Conservation (phyloP, 2,329 filamentous ascomycete genomes). For the Bretziella fagacearum region DNA sequence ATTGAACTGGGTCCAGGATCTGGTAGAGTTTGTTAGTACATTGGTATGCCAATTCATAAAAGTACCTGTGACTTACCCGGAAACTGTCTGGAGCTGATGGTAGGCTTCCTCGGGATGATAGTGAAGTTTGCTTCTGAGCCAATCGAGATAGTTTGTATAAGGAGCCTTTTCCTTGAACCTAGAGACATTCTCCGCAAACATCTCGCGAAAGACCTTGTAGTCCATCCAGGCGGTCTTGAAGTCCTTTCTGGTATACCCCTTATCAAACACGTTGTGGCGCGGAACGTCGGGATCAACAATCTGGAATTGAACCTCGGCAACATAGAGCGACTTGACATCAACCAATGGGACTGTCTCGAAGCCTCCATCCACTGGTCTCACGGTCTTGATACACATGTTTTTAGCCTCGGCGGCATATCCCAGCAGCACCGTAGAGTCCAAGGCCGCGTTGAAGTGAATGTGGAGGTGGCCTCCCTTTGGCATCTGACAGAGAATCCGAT, state of each 20-base stretch:
- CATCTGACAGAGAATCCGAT: constrained; percentile 37
- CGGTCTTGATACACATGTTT: constrained; percentile 53
- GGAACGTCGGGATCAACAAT: constrained; percentile 25
- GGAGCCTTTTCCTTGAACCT: not conserved
- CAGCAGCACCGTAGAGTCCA: constrained; percentile 43
- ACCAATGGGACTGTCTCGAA: constrained; percentile 27
- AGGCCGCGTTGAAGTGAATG: constrained; percentile 62
- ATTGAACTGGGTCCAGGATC: constrained; percentile 48
- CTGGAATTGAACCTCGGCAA: constrained; percentile 46
- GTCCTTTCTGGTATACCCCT: constrained; percentile 23
- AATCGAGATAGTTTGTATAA: constrained; percentile 20
- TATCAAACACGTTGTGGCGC: constrained; percentile 29
- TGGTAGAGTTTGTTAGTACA: constrained; percentile 18
- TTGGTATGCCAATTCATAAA: constrained; percentile 5
- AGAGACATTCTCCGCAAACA: not conserved
- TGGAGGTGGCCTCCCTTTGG: constrained; percentile 61
- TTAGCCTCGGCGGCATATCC: constrained; percentile 35
- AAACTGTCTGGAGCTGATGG: constrained; percentile 29
- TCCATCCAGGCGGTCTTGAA: constrained; percentile 5
- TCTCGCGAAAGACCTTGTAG: not conserved
- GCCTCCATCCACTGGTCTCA: constrained; percentile 23
- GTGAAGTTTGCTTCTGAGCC: constrained; percentile 45
- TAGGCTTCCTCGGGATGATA: constrained; percentile 46
- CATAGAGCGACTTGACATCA: constrained; percentile 26
- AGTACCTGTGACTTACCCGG: constrained; percentile 29